phyloP scores from a whole-genome alignment of 257 asterid species.

The Nyctanthes arbortristis region DNA sequence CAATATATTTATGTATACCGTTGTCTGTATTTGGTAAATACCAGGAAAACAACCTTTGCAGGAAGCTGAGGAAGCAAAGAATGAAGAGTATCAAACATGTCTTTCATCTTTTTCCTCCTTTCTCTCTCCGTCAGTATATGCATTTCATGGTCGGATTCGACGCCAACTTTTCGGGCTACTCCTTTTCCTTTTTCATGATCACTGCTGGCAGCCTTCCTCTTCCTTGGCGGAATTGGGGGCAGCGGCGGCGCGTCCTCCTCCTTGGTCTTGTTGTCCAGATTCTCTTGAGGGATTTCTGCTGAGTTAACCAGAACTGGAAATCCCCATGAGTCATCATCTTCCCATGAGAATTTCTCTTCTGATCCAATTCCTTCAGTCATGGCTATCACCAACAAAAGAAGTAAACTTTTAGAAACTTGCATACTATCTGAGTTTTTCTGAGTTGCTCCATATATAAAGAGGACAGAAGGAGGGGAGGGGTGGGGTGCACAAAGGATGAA shows the following conservation, averaged over 20 bases:
- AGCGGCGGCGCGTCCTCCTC: background rate
- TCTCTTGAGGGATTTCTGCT: background rate
- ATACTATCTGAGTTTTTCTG: background rate
- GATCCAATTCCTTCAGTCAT: background rate
- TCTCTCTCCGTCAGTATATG: background rate
- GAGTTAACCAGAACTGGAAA: background rate
- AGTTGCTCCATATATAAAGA: background rate
- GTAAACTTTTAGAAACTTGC: background rate
- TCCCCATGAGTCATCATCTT: background rate
- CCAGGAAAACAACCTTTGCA: background rate
- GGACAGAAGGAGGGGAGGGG: background rate
- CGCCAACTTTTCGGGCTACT: background rate
- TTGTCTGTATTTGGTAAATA: background rate
- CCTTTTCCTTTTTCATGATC: background rate
- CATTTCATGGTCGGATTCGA: background rate
- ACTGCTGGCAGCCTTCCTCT: background rate
- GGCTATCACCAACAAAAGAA: background rate
- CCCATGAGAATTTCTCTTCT: background rate
- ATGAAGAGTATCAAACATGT: background rate
- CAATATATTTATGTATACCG: no score
- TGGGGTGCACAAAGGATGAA: no score
- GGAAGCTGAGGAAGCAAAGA: background rate
- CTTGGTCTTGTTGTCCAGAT: background rate
- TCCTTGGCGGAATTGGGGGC: background rate
- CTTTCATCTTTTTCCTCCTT: conserved; percentile 8